Conservation (phyloP, 345 rosid species). For the Ceriops decandra region DNA sequence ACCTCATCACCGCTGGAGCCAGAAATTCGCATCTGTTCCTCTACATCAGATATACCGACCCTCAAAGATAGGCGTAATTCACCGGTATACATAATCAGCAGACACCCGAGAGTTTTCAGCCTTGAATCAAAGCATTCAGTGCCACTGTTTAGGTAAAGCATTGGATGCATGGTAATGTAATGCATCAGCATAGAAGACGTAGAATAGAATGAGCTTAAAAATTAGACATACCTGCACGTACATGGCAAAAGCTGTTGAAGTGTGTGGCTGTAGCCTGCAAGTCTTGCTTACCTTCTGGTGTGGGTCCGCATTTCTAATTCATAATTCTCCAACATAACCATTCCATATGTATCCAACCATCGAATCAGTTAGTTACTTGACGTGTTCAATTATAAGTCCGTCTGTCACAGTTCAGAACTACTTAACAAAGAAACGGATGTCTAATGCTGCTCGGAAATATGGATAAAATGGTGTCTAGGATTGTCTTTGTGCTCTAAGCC, state of each 20-base stretch:
- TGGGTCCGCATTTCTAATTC: background rate
- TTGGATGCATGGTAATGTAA: no score
- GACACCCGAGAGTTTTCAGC: no score
- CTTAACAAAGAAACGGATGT: conserved; percentile 8
- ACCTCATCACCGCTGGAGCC: conserved; percentile 37
- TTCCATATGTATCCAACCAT: conserved; percentile 9
- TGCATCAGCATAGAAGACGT: no score
- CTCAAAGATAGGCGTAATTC: background rate
- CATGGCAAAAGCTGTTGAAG: conserved; percentile 18
- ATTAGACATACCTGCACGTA: background rate
- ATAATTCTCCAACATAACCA: conserved; percentile 21
- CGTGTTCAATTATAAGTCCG: conserved; percentile 9
- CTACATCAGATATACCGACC: background rate
- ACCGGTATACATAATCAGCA: no score
- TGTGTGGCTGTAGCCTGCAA: conserved; percentile 27
- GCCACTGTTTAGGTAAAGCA: no score
- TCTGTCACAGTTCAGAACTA: conserved; percentile 4
- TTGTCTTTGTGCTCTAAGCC: conserved; percentile 22
- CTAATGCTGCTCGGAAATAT: conserved; percentile 17
- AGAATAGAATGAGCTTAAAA: no score
- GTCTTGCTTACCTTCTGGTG: conserved; percentile 26
- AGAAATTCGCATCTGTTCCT: conserved; percentile 5
- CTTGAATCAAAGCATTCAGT: no score
- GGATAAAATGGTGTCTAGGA: background rate
- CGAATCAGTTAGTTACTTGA: background rate